Percentiles rank a stretch among this genome's conserved stretches.
Evolutionary conservation across 176 grass and related monocot species (phyloP).

Genomic region (Themeda triandra): DNA sequence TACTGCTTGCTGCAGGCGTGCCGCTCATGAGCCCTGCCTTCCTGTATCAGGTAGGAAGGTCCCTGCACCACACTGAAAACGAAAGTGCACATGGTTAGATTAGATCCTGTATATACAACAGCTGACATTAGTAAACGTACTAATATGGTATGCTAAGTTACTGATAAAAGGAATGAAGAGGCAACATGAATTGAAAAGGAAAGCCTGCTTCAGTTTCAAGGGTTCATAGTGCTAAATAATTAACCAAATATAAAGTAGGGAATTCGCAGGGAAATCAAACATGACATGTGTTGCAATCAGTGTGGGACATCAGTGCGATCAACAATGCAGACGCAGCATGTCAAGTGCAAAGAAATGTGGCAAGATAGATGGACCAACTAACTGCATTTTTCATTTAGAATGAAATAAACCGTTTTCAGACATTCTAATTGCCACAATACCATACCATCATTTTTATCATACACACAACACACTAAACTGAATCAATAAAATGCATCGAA

Average conservation of each 20-base stretch:
- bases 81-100: slow-evolving; percentile 7
- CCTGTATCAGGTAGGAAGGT: not conserved
- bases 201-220: not conserved
- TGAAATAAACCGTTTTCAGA: too few species aligned
- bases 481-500: too few species aligned
- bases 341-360: not conserved
- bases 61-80: not conserved
- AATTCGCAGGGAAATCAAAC: not conserved
- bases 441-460: too few species aligned
- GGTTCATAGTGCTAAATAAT: too few species aligned
- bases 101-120: not conserved
- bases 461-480: too few species aligned
- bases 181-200: not conserved
- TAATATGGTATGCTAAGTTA: not conserved
- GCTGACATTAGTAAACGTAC: not conserved
- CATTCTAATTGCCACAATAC: too few species aligned
- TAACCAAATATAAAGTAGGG: not conserved
- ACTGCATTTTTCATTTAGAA: not conserved
- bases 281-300: not conserved
- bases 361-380: not conserved
- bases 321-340: not conserved
- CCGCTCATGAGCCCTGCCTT: slow-evolving; percentile 39
- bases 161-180: not conserved
- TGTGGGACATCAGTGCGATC: not conserved
- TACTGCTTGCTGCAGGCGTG: slow-evolving; percentile 11